phyloP scores from a whole-genome alignment of 192 early-diverging fungal genomes.

The Haplosporangium gracile region DNA sequence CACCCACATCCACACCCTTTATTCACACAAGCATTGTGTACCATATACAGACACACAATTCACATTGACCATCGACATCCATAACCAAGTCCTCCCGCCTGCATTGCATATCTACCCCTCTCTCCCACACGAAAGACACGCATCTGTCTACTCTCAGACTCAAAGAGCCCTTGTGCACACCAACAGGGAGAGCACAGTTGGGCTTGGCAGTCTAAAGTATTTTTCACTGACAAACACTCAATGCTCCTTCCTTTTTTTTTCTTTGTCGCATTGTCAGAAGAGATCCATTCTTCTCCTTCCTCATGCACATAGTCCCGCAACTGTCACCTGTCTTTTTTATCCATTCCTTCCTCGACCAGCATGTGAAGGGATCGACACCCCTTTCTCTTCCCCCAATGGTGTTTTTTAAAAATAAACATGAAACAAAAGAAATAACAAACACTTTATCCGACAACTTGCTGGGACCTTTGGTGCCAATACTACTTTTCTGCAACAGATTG shows the following conservation, averaged over 20 bases:
- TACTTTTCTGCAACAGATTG: not conserved
- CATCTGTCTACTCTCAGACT: no score
- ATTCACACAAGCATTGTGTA: not conserved
- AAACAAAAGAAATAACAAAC: not conserved
- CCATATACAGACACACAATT: not conserved
- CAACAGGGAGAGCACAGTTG: no score
- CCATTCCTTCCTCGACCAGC: not conserved
- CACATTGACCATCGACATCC: not conserved
- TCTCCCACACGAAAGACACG: no score
- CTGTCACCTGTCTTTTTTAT: not conserved
- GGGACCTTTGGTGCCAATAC: not conserved
- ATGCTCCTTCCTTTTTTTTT: no score
- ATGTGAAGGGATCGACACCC: not conserved
- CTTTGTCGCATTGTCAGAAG: not conserved
- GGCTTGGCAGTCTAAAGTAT: not conserved
- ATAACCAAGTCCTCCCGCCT: not conserved
- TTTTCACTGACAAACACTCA: not conserved
- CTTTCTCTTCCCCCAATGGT: not conserved
- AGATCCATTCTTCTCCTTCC: not conserved
- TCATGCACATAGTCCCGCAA: not conserved
- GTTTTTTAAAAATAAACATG: not conserved
- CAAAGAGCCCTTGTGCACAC: no score
- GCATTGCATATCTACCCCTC: no score
- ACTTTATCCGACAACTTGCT: not conserved
- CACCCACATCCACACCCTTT: no score